Percentiles rank a stretch among this genome's conserved stretches.
These are phyloP conservation scores for Fomitopsis schrenkii DNA, from an alignment of 1,284 basidiomycete genomes.

Conservation along the genomic window DNA sequence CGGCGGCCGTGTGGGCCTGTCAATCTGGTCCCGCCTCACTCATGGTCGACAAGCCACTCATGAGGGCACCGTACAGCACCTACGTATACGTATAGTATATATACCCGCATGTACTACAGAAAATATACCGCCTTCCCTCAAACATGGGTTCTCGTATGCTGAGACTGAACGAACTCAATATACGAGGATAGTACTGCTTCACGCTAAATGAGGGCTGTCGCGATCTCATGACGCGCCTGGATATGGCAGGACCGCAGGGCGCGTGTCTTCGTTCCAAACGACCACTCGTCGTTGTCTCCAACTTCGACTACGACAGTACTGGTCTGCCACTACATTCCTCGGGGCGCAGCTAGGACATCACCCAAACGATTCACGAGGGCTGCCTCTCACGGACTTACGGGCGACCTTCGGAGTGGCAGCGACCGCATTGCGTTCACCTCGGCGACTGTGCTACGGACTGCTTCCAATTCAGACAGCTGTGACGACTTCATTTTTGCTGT, in stretches of 20 bases:
- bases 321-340: background rate
- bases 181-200: background rate
- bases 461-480: background rate
- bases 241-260: background rate
- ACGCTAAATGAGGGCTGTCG: background rate
- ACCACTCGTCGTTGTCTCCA: background rate
- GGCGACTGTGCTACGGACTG: background rate
- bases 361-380: background rate
- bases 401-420: background rate
- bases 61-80: too few relatives aligned
- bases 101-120: too few relatives aligned
- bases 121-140: too few relatives aligned
- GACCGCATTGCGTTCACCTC: slow-evolving; percentile 1
- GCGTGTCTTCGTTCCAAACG: background rate
- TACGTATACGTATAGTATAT: too few relatives aligned
- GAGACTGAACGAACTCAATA: too few relatives aligned
- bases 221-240: background rate
- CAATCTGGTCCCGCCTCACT: too few relatives aligned
- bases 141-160: too few relatives aligned
- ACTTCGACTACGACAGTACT: background rate
- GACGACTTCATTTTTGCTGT: background rate
- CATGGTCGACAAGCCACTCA: too few relatives aligned
- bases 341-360: background rate
- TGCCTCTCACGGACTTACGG: background rate
- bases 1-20: too few relatives aligned